phyloP scores from a whole-genome alignment of 2,329 filamentous ascomycete species.

The Emergomyces africanus region DNA sequence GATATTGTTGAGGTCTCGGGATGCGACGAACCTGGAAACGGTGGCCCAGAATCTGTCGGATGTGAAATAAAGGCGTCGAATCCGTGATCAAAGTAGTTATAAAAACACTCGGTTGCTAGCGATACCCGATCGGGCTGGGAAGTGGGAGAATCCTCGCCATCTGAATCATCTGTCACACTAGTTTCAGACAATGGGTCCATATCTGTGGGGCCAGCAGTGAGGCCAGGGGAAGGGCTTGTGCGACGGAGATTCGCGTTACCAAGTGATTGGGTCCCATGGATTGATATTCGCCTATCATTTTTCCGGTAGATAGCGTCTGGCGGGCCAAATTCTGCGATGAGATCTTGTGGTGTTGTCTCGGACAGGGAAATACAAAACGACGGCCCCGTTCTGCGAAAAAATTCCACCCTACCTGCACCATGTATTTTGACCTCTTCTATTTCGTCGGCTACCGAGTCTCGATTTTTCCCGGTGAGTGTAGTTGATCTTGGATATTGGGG shows the following conservation, averaged over 20 bases:
- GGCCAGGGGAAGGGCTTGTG: slow-evolving; percentile 23
- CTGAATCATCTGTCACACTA: slow-evolving; percentile 56
- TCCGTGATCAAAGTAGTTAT: slow-evolving; percentile 93
- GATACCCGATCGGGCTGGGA: slow-evolving; percentile 48
- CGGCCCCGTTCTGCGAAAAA: slow-evolving; percentile 56
- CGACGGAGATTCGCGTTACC: slow-evolving; percentile 35
- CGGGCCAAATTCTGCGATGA: slow-evolving; percentile 80
- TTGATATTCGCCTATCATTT: slow-evolving; percentile 76
- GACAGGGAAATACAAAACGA: slow-evolving; percentile 63
- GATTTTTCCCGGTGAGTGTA: slow-evolving; percentile 54
- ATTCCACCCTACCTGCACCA: slow-evolving; percentile 64
- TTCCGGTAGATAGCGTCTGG: slow-evolving; percentile 92
- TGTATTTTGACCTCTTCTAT: slow-evolving; percentile 67
- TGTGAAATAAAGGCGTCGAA: slow-evolving; percentile 88
- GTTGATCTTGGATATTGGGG: slow-evolving; percentile 64
- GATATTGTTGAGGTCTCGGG: slow-evolving; percentile 13
- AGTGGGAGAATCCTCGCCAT: slow-evolving; percentile 42
- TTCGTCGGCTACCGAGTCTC: slow-evolving; percentile 77
- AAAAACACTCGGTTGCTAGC: slow-evolving; percentile 56
- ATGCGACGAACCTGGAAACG: slow-evolving; percentile 41
- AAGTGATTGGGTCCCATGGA: slow-evolving; percentile 51
- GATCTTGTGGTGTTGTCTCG: slow-evolving; percentile 80
- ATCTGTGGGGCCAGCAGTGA: slow-evolving; percentile 41
- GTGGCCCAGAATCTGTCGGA: slow-evolving; percentile 51
- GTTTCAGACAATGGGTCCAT: slow-evolving; percentile 64